Conservation (phyloP, 805 yeast genomes). For the Monosporozyma servazzii region DNA sequence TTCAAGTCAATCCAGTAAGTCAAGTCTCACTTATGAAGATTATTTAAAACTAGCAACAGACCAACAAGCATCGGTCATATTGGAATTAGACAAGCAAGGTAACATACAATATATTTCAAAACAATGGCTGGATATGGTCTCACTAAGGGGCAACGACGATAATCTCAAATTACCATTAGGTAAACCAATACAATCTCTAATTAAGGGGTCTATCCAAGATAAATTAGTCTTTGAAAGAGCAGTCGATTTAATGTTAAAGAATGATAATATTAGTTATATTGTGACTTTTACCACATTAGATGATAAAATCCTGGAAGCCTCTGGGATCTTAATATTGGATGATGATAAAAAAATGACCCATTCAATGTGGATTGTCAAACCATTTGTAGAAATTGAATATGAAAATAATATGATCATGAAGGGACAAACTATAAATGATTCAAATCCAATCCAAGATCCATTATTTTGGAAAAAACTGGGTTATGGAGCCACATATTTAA, state of each 20-base stretch:
- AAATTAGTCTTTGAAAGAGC: conserved; percentile 61
- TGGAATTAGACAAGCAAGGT: conserved; percentile 78
- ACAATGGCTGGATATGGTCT: conserved; percentile 52
- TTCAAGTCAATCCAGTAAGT: background rate
- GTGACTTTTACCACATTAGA: conserved; percentile 52
- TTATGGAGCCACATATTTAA: conserved; percentile 79
- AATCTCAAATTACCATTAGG: conserved; percentile 8
- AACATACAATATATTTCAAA: conserved; percentile 63
- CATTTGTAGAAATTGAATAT: conserved; percentile 39
- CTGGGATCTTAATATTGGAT: conserved; percentile 69
- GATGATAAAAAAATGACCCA: conserved; percentile 52
- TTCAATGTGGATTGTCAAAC: conserved; percentile 89
- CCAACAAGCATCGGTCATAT: conserved; percentile 61
- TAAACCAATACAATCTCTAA: conserved; percentile 48
- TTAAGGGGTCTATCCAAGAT: conserved; percentile 58
- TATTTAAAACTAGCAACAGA: conserved; percentile 59
- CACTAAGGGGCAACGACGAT: background rate
- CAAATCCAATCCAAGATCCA: conserved; percentile 24
- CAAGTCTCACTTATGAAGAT: conserved; percentile 30
- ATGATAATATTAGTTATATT: conserved; percentile 62
- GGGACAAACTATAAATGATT: background rate
- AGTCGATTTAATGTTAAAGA: conserved; percentile 49
- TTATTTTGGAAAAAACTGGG: conserved; percentile 65
- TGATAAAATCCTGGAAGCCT: conserved; percentile 76
- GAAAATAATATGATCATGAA: background rate